Base-by-base conservation (phyloP, 164 flowering plant species). In the Cinnamomum micranthum region DNA sequence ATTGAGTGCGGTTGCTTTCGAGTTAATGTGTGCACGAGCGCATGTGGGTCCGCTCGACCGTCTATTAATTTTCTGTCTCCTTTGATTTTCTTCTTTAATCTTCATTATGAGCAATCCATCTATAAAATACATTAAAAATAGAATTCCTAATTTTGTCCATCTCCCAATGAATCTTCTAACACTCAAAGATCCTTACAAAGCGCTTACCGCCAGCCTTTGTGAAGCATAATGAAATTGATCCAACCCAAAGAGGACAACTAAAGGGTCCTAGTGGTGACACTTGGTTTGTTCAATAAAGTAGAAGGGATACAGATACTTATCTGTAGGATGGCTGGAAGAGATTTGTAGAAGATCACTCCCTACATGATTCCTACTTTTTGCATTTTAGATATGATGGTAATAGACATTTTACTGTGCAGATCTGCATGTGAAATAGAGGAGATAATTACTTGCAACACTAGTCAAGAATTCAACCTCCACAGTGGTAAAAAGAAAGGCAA, bases 341-440 rank as follows among this genome's bases (percentile, higher is more conserved):
- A 2, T 80, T 77, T 69, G 12, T 67, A 6, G 63, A 6, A 19
- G 79, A 75, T 47, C 81, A 81, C 70, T 78, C 77, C 7, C 41
- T 81, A 27, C 22, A 27, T 15, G 47, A 28, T 2, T 50, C 62
- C 19, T 77, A 81, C 51, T 70, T 78, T 66, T 52, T 81, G 20
- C n/a, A 76, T 15, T 81, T 81, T 59, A 51, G 31, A 66, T 76
- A 81, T 78, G 75, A 81, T 76, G 81, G 79, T 25, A 69, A 76
- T 23, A 68, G 74, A 77, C 22, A 22, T 13, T 79, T 81, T 51
- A 19, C 4, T 17, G 76, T 81, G 10, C 28, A 65, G 28, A 73
- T 27, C 23, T 71, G 81, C 74, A 33, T 76, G 74, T 31, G 76
- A 74, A 66, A 62, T 77, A 71, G 63, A 55, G 27, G 59, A 60